A percentile compares a stretch with the other conserved stretches of the same genome.
Conservation (phyloP, 805 yeast species). For the Wickerhamiella kurtzmanii region DNA sequence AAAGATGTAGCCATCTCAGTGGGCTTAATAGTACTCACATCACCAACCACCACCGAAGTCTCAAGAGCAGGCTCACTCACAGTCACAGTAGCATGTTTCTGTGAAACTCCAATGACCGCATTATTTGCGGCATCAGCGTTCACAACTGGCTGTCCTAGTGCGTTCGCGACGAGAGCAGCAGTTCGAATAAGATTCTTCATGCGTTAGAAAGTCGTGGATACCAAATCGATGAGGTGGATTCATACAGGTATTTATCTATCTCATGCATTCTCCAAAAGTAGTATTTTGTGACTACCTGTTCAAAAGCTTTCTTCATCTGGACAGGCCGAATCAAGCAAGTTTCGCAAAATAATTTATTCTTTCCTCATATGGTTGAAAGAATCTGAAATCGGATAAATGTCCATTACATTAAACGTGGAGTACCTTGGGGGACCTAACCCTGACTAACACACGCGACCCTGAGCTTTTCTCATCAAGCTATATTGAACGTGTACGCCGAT, state of each 20-base stretch:
- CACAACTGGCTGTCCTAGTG: not conserved
- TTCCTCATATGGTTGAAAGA: too few relatives aligned
- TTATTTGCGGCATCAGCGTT: not conserved
- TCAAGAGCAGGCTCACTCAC: not conserved
- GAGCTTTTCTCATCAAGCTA: too few relatives aligned
- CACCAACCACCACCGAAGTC: not conserved
- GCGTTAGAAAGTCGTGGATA: not conserved
- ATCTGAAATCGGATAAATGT: not conserved
- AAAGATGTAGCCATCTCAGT: not conserved
- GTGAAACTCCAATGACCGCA: not conserved
- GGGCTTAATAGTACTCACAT: not conserved
- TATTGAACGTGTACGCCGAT: not conserved
- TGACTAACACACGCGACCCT: too few relatives aligned
- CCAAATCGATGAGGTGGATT: not conserved
- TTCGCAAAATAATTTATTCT: too few relatives aligned
- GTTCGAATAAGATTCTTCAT: not conserved
- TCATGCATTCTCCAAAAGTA: not conserved
- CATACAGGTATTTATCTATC: not conserved
- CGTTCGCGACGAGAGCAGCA: conserved; percentile 1
- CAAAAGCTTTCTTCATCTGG: not conserved
- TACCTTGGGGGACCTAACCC: not conserved
- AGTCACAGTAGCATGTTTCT: not conserved
- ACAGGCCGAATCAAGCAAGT: too few relatives aligned
- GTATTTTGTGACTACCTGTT: not conserved
- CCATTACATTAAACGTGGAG: not conserved